Base-by-base conservation (phyloP, 495 filamentous ascomycete genomes). In the Endocarpon pusillum region DNA sequence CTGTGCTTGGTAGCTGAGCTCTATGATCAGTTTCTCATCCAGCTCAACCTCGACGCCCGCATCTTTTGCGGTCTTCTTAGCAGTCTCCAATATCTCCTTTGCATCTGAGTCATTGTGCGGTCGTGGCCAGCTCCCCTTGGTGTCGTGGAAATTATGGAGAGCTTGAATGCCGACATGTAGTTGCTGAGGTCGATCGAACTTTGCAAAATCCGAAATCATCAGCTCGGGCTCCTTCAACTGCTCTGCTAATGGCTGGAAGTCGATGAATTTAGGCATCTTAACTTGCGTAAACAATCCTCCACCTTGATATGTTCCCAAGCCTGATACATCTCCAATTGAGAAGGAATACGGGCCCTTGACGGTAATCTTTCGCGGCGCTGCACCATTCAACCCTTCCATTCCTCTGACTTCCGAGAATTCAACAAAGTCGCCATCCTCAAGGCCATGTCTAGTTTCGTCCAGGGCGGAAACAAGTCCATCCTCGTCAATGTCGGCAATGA, bases 271-370 rank as follows among this genome's bases (percentile, higher is more conserved):
- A 21, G 86, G 86, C 85, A 92, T 92, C 64, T 96, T 99, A 45
- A 94, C 86, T 52, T 99, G 91, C 7, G 73, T 78, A 49, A 74
- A 99, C 23, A 94, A 64, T 36, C 91, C 91, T 17, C 87, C 87
- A 25, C 78, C 66, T 56, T 78, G 57, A 57, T 99, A 99, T 41
- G 75, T 58, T 17, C 87, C 86, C 24, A 93, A 66, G 3, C 67
- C 72, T 11, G 83, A 83, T 6, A 94, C 84, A 57, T 96, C 84
- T 19, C 86, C 89, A 45, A 99, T 94, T 4, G 79, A 83, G 54
- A 99, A 99, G 7, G 89, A 91, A 50, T 94, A 96, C 3, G 91
- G 91, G 36, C 71, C 89, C 58, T 92, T 94, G 18, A 94, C 87
- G 4, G 78, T 86, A 25, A 99, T 60, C 58, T 94, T 91, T 36